Conservation (phyloP, 2,329 filamentous ascomycete genomes). For the Truncatella angustata region DNA sequence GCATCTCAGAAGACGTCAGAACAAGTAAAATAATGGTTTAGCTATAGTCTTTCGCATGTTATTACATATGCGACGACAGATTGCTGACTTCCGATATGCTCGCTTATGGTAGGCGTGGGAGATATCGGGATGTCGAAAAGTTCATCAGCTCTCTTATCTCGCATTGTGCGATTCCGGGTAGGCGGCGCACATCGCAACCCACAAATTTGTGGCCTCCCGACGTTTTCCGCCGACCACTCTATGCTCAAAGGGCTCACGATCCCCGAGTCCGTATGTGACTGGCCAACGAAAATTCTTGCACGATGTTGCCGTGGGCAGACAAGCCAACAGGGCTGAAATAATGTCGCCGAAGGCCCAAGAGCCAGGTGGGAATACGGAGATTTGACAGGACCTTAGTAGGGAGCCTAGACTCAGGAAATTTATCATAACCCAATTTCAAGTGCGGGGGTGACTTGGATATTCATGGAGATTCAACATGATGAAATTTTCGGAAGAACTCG, state of each 20-base stretch:
- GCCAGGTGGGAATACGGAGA: not conserved
- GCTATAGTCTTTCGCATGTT: not conserved
- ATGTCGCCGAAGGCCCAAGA: not conserved
- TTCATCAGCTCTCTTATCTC: no score
- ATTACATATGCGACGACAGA: not conserved
- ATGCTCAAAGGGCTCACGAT: not conserved
- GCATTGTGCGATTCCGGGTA: no score
- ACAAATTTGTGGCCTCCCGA: not conserved
- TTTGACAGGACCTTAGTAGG: not conserved
- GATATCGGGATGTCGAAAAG: not conserved
- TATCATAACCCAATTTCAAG: not conserved
- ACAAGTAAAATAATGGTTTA: not conserved
- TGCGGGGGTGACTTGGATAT: no score
- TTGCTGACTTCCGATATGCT: not conserved
- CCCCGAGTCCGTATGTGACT: no score
- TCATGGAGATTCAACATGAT: no score
- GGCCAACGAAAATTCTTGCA: no score
- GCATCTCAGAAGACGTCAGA: not conserved
- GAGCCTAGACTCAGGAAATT: not conserved
- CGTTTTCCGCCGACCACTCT: not conserved
- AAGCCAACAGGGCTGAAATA: not conserved
- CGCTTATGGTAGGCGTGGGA: not conserved
- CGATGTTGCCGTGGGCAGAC: not conserved
- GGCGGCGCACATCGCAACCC: no score
- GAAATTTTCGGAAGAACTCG: not conserved